Evolutionary conservation across 163 green algal genomes (phyloP), one percentile per base, ranked within the genome.

Genomic region (Chlamydomonas reinhardtii): DNA sequence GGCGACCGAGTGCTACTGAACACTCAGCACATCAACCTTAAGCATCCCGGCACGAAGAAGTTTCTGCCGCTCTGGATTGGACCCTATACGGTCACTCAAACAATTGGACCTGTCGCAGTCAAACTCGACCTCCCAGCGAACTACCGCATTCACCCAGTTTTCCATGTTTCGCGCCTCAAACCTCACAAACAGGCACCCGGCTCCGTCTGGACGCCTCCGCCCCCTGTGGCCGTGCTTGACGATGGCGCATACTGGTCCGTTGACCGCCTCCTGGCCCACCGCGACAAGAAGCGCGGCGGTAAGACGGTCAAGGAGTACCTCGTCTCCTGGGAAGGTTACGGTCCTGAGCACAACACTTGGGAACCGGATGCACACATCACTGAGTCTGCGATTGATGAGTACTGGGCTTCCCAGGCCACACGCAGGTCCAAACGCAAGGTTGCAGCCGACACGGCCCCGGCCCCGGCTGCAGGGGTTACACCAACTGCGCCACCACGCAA

Each of bases 11-110:
- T 76, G 25, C 25, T 79, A n/a, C 52, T 79, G 0, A 68, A 54
- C 25, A 77, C 72, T 24, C 62, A 77, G 72, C 27, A 76, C 70
- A 76, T 76, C 70, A 59, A 61, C 6, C 73, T 79, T 0, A 66
- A 48, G n/a, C 52, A 68, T 5, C 73, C 73, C 2, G 73, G 73
- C 3, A 52, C 73, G 3, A n/a, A 2, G 4, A 79, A 79, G 37
- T 54, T 79, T 9, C n/a, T 79, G 15, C 73, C 73, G 20, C 14
- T 8, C 4, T 79, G 14, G 19, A 79, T 79, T 32, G 73, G 73
- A 4, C 73, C 73, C 29, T 79, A 69, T 52, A 20, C 48, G 3
- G 68, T 79, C 29, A 31, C 15, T 1, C 29, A 48, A 31, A 8
- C 3, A 1, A 48, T 79, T 2, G n/a, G 73, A 0, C n/a, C 29